Evolutionary conservation across 2,329 filamentous ascomycete species (phyloP).

Genomic region (Dactylellina leptospora): DNA sequence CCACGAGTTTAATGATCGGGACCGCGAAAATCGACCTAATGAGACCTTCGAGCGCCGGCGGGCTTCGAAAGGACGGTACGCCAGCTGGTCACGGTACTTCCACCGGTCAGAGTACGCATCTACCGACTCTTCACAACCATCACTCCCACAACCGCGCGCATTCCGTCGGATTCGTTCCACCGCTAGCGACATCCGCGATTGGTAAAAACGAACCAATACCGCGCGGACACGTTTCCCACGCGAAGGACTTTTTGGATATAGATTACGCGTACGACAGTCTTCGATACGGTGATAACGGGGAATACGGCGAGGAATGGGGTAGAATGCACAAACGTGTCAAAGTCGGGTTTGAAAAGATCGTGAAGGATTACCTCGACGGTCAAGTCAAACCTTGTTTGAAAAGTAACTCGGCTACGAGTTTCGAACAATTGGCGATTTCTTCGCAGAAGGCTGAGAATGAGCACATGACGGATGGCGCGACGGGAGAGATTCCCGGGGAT

Average conservation of each 20-base stretch:
- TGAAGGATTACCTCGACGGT: slow-evolving; percentile 79
- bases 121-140: slow-evolving; percentile 58
- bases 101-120: slow-evolving; percentile 54
- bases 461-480: slow-evolving; percentile 64
- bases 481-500: slow-evolving; percentile 65
- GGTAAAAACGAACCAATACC: slow-evolving; percentile 83
- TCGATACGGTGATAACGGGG: slow-evolving; percentile 88
- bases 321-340: slow-evolving; percentile 92
- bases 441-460: slow-evolving; percentile 58
- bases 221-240: slow-evolving; percentile 86
- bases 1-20: slow-evolving; percentile 85
- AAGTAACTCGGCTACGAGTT: slow-evolving; percentile 64
- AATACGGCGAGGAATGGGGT: slow-evolving; percentile 93
- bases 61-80: slow-evolving; percentile 64
- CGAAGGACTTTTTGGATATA: slow-evolving; percentile 84
- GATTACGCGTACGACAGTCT: slow-evolving; percentile 98
- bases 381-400: slow-evolving; percentile 56
- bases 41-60: slow-evolving; percentile 61
- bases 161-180: slow-evolving; percentile 72
- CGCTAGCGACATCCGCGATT: slow-evolving; percentile 82
- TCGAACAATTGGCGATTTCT: slow-evolving; percentile 58
- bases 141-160: slow-evolving; percentile 59
- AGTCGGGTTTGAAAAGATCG: slow-evolving; percentile 77
- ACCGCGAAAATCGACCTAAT: slow-evolving; percentile 87
- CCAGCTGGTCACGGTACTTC: slow-evolving; percentile 52